phyloP scores from a whole-genome alignment of 495 filamentous ascomycete species.

The Aspergillus ostianus region DNA sequence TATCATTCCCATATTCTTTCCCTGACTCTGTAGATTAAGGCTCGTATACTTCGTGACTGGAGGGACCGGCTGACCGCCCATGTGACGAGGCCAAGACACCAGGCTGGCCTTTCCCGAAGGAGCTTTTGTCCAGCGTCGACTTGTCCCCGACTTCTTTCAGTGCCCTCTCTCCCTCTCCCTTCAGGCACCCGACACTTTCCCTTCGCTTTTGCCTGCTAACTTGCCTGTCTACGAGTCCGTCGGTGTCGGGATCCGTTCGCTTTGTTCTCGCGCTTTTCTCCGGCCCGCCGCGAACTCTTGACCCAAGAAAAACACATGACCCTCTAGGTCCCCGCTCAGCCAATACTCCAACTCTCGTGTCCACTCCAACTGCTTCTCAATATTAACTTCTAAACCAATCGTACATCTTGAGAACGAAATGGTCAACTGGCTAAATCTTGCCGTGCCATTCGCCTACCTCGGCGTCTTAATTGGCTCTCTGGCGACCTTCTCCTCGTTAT shows the following conservation, averaged over 20 bases:
- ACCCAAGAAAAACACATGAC: neutral
- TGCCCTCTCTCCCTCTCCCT: conserved; percentile 9
- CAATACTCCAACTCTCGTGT: neutral
- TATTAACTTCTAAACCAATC: neutral
- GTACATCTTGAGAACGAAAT: conserved; percentile 26
- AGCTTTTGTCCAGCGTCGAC: conserved; percentile 6
- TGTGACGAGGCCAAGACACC: conserved; percentile 30
- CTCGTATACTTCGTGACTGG: neutral
- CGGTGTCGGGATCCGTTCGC: neutral
- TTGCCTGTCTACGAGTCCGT: neutral
- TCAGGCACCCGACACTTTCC: neutral
- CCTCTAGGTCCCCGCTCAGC: conserved; percentile 3
- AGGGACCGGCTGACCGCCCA: conserved; percentile 7
- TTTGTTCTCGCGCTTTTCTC: neutral
- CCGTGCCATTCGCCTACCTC: conserved; percentile 83
- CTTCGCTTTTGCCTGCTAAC: neutral
- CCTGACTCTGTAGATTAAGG: neutral
- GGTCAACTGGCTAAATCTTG: conserved; percentile 79
- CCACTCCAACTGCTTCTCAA: neutral
- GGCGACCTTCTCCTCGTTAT: conserved; percentile 86
- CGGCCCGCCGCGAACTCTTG: neutral
- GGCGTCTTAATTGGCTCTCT: conserved; percentile 82
- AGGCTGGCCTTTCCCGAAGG: conserved; percentile 31
- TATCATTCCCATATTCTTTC: neutral
- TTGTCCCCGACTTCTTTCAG: conserved; percentile 1